Evolutionary conservation across 345 rosid genomes (phyloP), one percentile per base, ranked within the genome.

Genomic region (Eucalyptus caleyi): DNA sequence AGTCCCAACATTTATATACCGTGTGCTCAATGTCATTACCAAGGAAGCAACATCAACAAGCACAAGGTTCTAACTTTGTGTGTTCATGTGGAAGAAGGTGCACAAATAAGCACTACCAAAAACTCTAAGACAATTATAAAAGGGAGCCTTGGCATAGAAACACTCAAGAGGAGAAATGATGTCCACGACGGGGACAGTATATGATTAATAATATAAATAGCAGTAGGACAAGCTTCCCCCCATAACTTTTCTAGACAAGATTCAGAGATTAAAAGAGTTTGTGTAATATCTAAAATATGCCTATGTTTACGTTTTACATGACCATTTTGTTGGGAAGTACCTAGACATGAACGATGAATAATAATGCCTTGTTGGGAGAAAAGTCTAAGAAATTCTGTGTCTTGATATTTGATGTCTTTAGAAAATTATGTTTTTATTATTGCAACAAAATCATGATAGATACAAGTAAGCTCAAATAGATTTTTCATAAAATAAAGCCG

Each of bases 121-220:
- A 56, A 56, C 62, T 56, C 27, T 56, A 56, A 56, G 62, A 56
- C 6, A 2, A 56, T 24, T 56, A 24, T 56, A 56, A 56, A 56
- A 24, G 62, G 62, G 62, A 56, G 6, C 62, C 62, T 56, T 56
- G 30, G 6, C 62, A 56, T 24, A 9, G 5, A 56, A 23, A 24
- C 3, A 3, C 62, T 56, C 6, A 56, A 1, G 6, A 56, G 13
- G 62, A 56, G 62, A 56, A 56, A 56, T 24, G 27, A 23, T 56
- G 30, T 56, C 27, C 27, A 56, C 0, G 6, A 56, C 62, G 0
- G 62, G 27, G 62, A 56, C 12, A 0, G 3, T 3, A 24, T 24
- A 56, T 24, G 62, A 56, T 56, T 56, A 9, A 56, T 56, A 56
- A 24, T 56, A 4, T 56, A 56, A 9, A 56, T 24, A 56, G 27